Evolutionary conservation across 495 filamentous ascomycete genomes (phyloP), one percentile per base, ranked within the genome.

Genomic region (Xylaria bambusicola): DNA sequence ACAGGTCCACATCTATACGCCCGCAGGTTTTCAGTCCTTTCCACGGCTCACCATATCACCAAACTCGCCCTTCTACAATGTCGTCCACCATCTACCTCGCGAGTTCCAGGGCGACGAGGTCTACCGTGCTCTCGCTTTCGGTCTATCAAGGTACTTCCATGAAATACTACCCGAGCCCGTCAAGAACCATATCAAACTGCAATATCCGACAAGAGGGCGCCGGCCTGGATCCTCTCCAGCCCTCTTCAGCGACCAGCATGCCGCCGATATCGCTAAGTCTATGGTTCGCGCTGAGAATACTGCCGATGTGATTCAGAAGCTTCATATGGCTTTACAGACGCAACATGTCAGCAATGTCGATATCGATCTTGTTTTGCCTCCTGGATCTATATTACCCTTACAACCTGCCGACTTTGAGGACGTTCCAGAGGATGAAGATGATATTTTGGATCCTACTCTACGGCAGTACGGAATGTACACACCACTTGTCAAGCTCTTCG

Each of bases 101-200:
- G 93, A 96, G 66, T 90, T 90, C 72, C 94, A 98, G 78, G 93
- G 92, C 40, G 91, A 97, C 70, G 92, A 96, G 69, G 76, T 96
- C 33, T 91, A 85, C 72, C 86, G 94, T 17, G 94, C 89, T 1
- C 79, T 99, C 41, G 94, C 94, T 35, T 93, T 98, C 71, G 88
- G 90, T 49, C 79, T 98, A 69, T 81, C 90, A 69, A 98, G 93
- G 69, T 99, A 97, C 75, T 98, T 97, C 64, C 81, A 82, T 31
- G 92, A 96, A 70, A n/a, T n/a, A n/a, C 75, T 98, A 47, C 88
- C 93, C 15, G 86, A 90, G 40, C 74, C 78, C 26, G 82, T 93
- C 60, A 95, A 90, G 77, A 81, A 82, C 60, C 78, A 80, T 56
- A 68, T 83, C 48, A 79, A 77, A 64, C 64, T 73, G 53, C 75